A percentile compares a stretch with the other conserved stretches of the same genome.
Evolutionary conservation across 1,139 yeast genomes (phyloP).

Genomic region (Magnusiomyces sp.): DNA sequence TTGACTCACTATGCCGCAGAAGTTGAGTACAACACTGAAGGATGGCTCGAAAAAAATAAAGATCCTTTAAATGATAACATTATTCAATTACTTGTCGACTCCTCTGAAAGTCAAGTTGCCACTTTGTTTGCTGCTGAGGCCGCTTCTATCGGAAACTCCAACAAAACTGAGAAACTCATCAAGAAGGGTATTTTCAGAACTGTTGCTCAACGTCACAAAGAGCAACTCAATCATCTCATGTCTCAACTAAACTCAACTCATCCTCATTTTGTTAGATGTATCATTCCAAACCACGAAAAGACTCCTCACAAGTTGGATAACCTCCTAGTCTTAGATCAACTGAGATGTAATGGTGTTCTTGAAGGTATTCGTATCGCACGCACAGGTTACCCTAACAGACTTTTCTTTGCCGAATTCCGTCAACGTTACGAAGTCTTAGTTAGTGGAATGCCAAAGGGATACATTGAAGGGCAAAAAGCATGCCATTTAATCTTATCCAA

Average conservation of each 20-base stretch:
- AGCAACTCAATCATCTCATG: constrained; percentile 68
- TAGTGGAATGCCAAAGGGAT: constrained; percentile 33
- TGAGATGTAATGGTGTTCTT: constrained; percentile 93
- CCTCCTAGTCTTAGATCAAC: constrained; percentile 71
- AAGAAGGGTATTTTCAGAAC: constrained; percentile 56
- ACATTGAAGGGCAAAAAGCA: constrained; percentile 46
- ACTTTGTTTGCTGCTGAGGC: constrained; percentile 33
- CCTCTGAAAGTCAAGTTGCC: constrained; percentile 47
- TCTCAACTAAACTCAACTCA: constrained; percentile 69
- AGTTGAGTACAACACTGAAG: constrained; percentile 84
- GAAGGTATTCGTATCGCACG: constrained; percentile 97
- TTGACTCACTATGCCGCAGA: constrained; percentile 91
- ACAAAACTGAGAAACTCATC: constrained; percentile 16
- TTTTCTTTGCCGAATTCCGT: constrained; percentile 73
- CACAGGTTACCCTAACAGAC: constrained; percentile 92
- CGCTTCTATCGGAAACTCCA: constrained; percentile 13
- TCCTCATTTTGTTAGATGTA: constrained; percentile 96
- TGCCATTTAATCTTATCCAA: constrained; percentile 59
- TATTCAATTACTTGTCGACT: constrained; percentile 46
- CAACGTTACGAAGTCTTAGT: constrained; percentile 63
- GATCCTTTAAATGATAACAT: constrained; percentile 86
- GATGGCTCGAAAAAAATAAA: constrained; percentile 91
- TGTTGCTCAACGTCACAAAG: constrained; percentile 68
- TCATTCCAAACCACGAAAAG: constrained; percentile 78
- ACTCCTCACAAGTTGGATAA: constrained; percentile 67